These are phyloP conservation scores for Kwoniella pini DNA, from an alignment of 768 basidiomycete genomes.

Conservation along the genomic window DNA sequence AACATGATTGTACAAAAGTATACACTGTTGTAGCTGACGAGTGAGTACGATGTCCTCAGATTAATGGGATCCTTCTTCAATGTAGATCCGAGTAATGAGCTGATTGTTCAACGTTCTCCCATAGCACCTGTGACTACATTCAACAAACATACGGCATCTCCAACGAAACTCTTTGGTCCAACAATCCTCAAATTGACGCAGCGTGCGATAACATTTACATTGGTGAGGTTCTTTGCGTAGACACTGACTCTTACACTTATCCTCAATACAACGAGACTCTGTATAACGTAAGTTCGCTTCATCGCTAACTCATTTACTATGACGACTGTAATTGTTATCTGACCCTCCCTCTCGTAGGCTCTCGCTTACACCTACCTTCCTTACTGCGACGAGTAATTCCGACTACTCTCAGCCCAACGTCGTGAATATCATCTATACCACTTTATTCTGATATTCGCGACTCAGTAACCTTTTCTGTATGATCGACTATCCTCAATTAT, in stretches of 20 bases:
- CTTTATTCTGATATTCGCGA: neutral
- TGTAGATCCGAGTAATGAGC: too few relatives aligned
- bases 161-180: conserved; percentile 61
- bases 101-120: too few relatives aligned
- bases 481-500: too few relatives aligned
- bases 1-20: conserved; percentile 66
- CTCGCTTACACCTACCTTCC: conserved; percentile 39
- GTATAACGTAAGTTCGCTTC: conserved; percentile 49
- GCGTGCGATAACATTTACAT: conserved; percentile 66
- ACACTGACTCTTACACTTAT: conserved; percentile 58
- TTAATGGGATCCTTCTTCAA: too few relatives aligned
- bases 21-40: conserved; percentile 65
- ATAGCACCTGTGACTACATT: conserved; percentile 63
- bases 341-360: conserved; percentile 8
- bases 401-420: neutral
- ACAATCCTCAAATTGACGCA: conserved; percentile 73
- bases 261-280: conserved; percentile 47
- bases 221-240: conserved; percentile 71
- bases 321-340: neutral
- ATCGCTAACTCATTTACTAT: too few relatives aligned
- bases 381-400: conserved; percentile 35
- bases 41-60: conserved; percentile 29
- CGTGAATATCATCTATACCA: neutral
- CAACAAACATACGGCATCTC: conserved; percentile 57
- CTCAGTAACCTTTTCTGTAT: conserved; percentile 14